A percentile compares a stretch with the other conserved stretches of the same genome.
Conservation (phyloP, 306 rosid genomes). For the Begonia fuchsioides region DNA sequence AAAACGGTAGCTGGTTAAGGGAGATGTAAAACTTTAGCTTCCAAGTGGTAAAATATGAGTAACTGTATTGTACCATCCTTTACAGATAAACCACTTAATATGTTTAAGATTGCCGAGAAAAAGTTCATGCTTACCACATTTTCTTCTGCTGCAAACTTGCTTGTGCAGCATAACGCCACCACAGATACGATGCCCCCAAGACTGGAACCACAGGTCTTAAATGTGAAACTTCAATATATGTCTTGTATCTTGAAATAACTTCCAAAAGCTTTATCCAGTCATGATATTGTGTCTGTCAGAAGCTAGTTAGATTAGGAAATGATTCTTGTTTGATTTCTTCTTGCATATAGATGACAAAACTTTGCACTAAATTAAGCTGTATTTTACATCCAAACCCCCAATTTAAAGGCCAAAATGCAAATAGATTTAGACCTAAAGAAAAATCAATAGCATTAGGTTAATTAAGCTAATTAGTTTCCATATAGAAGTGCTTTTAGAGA, state of each 20-base stretch:
- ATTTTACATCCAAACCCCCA: too few species aligned
- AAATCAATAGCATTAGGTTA: too few species aligned
- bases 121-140: conserved; percentile 47
- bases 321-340: background rate
- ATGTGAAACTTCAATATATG: conserved; percentile 70
- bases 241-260: conserved; percentile 75
- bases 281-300: conserved; percentile 60
- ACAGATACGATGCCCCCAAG: conserved; percentile 39
- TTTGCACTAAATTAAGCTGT: too few species aligned
- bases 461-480: too few species aligned
- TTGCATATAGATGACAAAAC: too few species aligned
- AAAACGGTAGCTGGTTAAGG: conserved; percentile 61
- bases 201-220: conserved; percentile 66
- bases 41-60: background rate
- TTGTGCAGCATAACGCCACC: conserved; percentile 91
- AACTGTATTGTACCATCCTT: too few species aligned
- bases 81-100: too few species aligned
- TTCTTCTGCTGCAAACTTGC: conserved; percentile 77
- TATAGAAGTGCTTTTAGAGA: too few species aligned
- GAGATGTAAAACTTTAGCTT: conserved; percentile 5
- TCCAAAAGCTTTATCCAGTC: conserved; percentile 92
- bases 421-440: too few species aligned
- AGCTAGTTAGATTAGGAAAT: background rate
- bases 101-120: background rate
- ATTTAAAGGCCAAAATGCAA: too few species aligned